Conservation (phyloP, 805 yeast genomes). For the Cyberlindnera samutprakarnensis region DNA sequence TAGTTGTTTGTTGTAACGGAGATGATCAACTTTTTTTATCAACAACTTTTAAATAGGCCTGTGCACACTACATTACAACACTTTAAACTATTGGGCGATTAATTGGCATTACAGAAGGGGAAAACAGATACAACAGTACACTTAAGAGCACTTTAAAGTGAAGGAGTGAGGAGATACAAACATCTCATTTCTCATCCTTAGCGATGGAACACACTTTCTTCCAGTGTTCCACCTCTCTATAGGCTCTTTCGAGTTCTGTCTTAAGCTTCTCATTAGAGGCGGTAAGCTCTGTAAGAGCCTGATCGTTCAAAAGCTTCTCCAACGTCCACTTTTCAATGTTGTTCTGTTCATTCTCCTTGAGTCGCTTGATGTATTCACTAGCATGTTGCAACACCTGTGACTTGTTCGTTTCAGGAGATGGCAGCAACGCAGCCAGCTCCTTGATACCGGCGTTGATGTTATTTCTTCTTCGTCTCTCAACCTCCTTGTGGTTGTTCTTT, state of each 20-base stretch:
- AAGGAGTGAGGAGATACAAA: neutral
- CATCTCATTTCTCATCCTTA: slow-evolving; percentile 5
- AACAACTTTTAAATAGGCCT: no score
- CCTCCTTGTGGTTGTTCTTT: slow-evolving; percentile 90
- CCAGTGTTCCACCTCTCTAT: slow-evolving; percentile 85
- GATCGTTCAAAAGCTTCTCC: slow-evolving; percentile 87
- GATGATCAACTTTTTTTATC: no score
- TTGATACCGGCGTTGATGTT: slow-evolving; percentile 82
- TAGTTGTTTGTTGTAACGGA: no score
- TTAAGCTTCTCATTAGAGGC: slow-evolving; percentile 84
- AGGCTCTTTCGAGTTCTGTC: slow-evolving; percentile 82
- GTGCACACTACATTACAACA: no score
- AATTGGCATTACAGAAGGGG: neutral
- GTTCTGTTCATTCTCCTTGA: slow-evolving; percentile 83
- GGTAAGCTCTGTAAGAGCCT: slow-evolving; percentile 78
- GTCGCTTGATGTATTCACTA: slow-evolving; percentile 81
- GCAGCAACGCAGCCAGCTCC: slow-evolving; percentile 69
- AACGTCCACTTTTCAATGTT: slow-evolving; percentile 93
- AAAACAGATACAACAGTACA: neutral
- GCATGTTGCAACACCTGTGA: slow-evolving; percentile 85
- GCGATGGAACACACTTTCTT: slow-evolving; percentile 34
- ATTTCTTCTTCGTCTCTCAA: slow-evolving; percentile 88
- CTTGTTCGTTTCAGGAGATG: slow-evolving; percentile 81
- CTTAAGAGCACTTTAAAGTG: no score
- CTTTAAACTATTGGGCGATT: neutral